phyloP scores from a whole-genome alignment of 2,329 filamentous ascomycete species.

The Sporothrix pallida region DNA sequence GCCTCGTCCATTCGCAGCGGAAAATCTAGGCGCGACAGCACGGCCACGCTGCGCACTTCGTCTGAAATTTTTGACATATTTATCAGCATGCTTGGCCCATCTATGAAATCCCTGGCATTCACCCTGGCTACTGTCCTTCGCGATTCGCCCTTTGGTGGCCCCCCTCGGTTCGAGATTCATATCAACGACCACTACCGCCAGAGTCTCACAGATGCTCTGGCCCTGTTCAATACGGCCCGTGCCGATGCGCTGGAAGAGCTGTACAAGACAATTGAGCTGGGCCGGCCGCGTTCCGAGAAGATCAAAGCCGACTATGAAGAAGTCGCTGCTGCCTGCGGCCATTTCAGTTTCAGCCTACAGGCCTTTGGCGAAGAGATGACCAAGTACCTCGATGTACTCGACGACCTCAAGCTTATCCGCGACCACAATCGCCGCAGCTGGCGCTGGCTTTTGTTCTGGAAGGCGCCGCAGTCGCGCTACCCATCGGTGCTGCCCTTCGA shows the following conservation, averaged over 20 bases:
- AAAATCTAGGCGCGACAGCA: constrained; percentile 38
- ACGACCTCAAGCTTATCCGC: constrained; percentile 78
- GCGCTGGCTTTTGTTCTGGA: constrained; percentile 88
- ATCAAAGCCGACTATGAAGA: constrained; percentile 94
- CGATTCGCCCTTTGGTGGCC: constrained; percentile 79
- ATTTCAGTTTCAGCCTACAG: constrained; percentile 91
- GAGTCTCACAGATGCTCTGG: constrained; percentile 80
- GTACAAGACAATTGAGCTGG: constrained; percentile 79
- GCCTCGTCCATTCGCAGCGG: constrained; percentile 18
- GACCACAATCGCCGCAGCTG: constrained; percentile 70
- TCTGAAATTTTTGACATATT: constrained; percentile 92
- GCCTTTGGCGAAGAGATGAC: constrained; percentile 91
- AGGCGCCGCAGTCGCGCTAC: constrained; percentile 35
- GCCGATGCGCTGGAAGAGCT: constrained; percentile 77
- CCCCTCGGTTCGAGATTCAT: constrained; percentile 69
- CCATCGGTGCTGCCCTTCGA: constrained; percentile 44
- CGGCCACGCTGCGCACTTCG: constrained; percentile 59
- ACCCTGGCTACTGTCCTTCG: constrained; percentile 88
- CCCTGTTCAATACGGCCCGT: constrained; percentile 77
- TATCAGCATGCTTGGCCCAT: constrained; percentile 85
- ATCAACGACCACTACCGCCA: constrained; percentile 80
- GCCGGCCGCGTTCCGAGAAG: constrained; percentile 70
- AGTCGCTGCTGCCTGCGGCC: constrained; percentile 94
- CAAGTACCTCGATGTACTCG: constrained; percentile 79
- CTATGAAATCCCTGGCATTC: constrained; percentile 94